Evolutionary conservation across 2,329 filamentous ascomycete genomes (phyloP).

Genomic region (Pseudogymnoascus sp.): DNA sequence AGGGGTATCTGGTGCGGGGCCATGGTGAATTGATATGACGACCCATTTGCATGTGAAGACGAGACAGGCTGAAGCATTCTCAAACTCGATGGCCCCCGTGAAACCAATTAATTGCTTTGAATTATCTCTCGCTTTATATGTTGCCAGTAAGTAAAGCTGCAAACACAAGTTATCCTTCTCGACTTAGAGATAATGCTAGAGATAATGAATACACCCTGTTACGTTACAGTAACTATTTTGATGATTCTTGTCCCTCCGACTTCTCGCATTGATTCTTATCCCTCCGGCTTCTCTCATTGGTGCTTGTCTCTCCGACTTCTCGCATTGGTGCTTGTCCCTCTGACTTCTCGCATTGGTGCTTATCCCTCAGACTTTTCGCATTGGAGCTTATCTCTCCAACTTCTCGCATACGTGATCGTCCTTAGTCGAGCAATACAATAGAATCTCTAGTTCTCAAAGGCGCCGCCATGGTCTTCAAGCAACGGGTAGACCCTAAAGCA

Average conservation of each 20-base stretch:
- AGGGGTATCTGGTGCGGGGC: not conserved
- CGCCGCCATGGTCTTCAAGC: not conserved
- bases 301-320: too few relatives aligned
- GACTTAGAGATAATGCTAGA: not conserved
- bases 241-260: not conserved
- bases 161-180: not conserved
- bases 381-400: too few relatives aligned
- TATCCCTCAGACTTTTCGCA: too few relatives aligned
- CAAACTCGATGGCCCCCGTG: not conserved
- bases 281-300: too few relatives aligned
- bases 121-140: not conserved
- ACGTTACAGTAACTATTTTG: not conserved
- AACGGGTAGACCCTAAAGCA: not conserved
- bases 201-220: not conserved
- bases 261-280: not conserved
- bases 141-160: not conserved
- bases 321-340: too few relatives aligned
- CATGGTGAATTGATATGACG: not conserved
- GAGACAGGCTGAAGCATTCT: not conserved
- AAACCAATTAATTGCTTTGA: not conserved
- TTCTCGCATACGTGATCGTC: not conserved
- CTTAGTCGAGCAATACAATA: not conserved
- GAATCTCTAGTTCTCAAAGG: not conserved
- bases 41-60: not conserved
- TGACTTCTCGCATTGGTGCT: too few relatives aligned